These are phyloP conservation scores for Theobroma grandiflorum DNA, from an alignment of 441 rosid species.

Conservation along the genomic window DNA sequence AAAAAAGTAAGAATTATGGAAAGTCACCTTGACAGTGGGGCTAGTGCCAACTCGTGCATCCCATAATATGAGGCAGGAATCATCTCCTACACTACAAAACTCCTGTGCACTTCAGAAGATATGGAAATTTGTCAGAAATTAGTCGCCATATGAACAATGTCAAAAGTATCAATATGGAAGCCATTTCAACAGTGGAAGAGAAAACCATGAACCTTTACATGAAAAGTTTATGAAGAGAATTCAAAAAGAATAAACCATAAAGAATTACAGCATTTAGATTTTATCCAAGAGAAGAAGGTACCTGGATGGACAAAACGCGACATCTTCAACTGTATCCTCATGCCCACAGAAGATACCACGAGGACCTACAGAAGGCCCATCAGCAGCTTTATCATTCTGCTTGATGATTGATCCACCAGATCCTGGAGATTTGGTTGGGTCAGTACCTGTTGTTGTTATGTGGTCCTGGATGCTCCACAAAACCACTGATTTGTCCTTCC, in stretches of 20 bases:
- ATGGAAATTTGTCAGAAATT: slow-evolving; percentile 43
- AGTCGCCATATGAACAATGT: background rate
- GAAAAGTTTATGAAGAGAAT: background rate
- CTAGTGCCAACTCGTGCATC: slow-evolving; percentile 87
- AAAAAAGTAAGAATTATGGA: background rate
- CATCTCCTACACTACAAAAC: slow-evolving; percentile 99
- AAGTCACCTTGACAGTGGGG: slow-evolving; percentile 78
- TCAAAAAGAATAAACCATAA: slow-evolving; percentile 1
- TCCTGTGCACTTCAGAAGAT: slow-evolving; percentile 78
- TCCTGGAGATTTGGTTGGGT: slow-evolving; percentile 71
- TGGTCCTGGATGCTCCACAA: slow-evolving; percentile 99
- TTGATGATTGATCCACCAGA: slow-evolving; percentile 76
- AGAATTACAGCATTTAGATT: background rate
- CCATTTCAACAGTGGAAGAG: background rate
- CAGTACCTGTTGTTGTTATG: slow-evolving; percentile 69
- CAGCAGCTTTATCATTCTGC: slow-evolving; percentile 65
- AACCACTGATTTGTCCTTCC: slow-evolving; percentile 96
- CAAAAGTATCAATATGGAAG: background rate
- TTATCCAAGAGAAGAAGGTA: slow-evolving; percentile 39
- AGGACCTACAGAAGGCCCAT: slow-evolving; percentile 83
- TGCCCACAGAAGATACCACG: slow-evolving; percentile 93
- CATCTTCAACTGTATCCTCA: slow-evolving; percentile 98
- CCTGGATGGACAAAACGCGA: slow-evolving; percentile 95
- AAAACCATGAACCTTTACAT: background rate
- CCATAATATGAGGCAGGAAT: slow-evolving; percentile 99